Base-by-base conservation (phyloP, 2,329 filamentous ascomycete species). In the Thielaviopsis populi region DNA sequence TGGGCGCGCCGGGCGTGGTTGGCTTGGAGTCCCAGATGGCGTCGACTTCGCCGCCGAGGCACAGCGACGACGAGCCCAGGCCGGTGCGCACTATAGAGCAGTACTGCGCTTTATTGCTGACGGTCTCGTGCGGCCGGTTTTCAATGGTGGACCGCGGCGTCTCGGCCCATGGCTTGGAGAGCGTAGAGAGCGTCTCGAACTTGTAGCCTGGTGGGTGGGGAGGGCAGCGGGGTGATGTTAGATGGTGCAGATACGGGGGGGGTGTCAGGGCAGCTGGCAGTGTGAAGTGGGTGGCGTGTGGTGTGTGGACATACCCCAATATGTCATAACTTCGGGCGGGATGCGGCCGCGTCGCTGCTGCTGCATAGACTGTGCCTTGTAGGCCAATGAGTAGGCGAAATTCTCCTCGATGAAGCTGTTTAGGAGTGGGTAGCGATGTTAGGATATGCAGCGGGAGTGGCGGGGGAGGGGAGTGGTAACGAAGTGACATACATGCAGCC, bases 21-120 rank as follows among this genome's bases (percentile, higher is more conserved):
- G 90, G 89, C 71, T 94, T 95, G 64, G 80, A 82, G 71, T 95
- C 91, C 87, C 90, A 91, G 56, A 96, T 89, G 42, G 88, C 89
- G 73, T 99, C 94, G 19, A 99, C 92, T 76, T 99, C 94, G 41
- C 94, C 94, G 30, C 90, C 94, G 1, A 99, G 80, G 65, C 96
- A 83, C 63, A 97, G 75, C 19, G 80, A 79, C n/a, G 80, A 79
- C 17, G 83, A 81, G 59, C 83, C 83, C 1, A 99, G 87, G 0
- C 89, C 89, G 0, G 92, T 97, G 43, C 86, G 84, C 0, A 96
- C 91, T 22, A 99, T 83, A 2, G 91, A 96, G 76, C 94, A 99
- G 77, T 97, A 97, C 71, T 99, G 94, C 0, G 89, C 87, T 70
- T 91, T 84, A 73, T 97, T 99, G 73, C 86, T 91, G 60, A 96